Conservation (phyloP, 1,284 basidiomycete genomes). For the Anthracocystis setariae region DNA sequence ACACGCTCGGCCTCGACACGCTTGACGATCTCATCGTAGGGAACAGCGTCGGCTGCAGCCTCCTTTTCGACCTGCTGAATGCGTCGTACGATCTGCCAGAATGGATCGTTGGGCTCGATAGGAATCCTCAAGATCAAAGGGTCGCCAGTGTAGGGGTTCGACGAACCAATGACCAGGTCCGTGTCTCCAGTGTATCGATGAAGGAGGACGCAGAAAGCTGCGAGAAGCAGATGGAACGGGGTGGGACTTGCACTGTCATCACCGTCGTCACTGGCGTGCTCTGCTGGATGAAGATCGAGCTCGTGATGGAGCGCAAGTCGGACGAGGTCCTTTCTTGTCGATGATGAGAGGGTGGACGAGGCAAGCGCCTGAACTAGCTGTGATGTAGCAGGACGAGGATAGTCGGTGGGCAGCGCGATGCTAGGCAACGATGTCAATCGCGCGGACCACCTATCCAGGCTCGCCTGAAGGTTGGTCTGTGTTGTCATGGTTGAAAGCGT, state of each 20-base stretch:
- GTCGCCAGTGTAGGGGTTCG: conserved; percentile 76
- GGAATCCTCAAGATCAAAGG: conserved; percentile 86
- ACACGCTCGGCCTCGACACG: conserved; percentile 55
- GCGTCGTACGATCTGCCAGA: conserved; percentile 87
- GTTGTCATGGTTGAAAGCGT: conserved; percentile 18
- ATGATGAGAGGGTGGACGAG: conserved; percentile 52
- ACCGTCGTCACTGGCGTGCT: conserved; percentile 50
- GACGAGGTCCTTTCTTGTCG: conserved; percentile 56
- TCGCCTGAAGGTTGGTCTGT: conserved; percentile 26
- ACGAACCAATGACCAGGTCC: conserved; percentile 91
- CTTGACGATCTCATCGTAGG: conserved; percentile 82
- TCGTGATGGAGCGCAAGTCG: conserved; percentile 77
- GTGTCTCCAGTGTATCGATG: conserved; percentile 97
- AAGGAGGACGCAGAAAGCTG: conserved; percentile 88
- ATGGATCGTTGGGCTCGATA: conserved; percentile 86
- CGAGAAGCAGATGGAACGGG: conserved; percentile 88
- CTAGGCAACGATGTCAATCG: conserved; percentile 78
- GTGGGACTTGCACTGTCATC: conserved; percentile 72
- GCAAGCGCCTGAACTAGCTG: conserved; percentile 63
- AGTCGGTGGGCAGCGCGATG: conserved; percentile 94
- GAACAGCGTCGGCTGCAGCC: conserved; percentile 83
- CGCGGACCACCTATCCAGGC: conserved; percentile 58
- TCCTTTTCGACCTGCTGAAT: conserved; percentile 85
- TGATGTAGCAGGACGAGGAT: conserved; percentile 78
- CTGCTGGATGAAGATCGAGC: conserved; percentile 75